Evolutionary conservation across 192 early-diverging fungal species (phyloP).

Genomic region (Gaertneriomyces semiglobifer): DNA sequence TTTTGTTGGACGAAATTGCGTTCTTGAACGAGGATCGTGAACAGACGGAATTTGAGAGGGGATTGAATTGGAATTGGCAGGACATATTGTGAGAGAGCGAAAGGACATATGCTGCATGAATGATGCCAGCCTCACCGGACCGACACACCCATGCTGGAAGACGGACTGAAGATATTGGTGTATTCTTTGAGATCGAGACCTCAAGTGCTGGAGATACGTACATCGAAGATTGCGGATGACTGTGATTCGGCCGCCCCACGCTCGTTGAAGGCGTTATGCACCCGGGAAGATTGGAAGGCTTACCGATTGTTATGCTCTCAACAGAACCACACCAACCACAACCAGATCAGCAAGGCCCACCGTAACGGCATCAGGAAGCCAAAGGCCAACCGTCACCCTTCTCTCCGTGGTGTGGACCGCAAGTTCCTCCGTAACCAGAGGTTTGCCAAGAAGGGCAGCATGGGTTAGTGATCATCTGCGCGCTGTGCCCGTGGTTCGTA

Average conservation of each 20-base stretch:
- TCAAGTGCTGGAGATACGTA: not conserved
- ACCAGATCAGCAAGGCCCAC: slow-evolving; percentile 99
- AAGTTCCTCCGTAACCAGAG: slow-evolving; percentile 99
- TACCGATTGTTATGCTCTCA: slow-evolving; percentile 2
- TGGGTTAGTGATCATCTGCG: slow-evolving; percentile 33
- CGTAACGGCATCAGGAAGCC: slow-evolving; percentile 99
- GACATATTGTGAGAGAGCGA: not conserved
- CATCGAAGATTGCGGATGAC: not conserved
- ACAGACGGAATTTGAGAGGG: not conserved
- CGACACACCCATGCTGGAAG: not conserved
- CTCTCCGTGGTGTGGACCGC: slow-evolving; percentile 88
- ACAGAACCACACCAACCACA: slow-evolving; percentile 99
- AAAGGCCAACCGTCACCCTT: slow-evolving; percentile 80
- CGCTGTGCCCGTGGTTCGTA: not conserved
- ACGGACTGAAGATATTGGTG: not conserved
- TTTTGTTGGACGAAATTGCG: not conserved
- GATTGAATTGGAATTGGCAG: not conserved
- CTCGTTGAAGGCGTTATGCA: too few species aligned
- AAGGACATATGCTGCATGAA: not conserved
- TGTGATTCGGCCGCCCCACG: not conserved
- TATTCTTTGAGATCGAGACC: not conserved
- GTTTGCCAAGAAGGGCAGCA: slow-evolving; percentile 79
- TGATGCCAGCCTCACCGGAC: too few species aligned
- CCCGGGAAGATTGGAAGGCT: not conserved
- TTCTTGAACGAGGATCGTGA: not conserved